Percentiles rank a stretch among this genome's conserved stretches.
Evolutionary conservation across 2,329 filamentous ascomycete genomes (phyloP).

Genomic region (Scolecobasidium constrictum): DNA sequence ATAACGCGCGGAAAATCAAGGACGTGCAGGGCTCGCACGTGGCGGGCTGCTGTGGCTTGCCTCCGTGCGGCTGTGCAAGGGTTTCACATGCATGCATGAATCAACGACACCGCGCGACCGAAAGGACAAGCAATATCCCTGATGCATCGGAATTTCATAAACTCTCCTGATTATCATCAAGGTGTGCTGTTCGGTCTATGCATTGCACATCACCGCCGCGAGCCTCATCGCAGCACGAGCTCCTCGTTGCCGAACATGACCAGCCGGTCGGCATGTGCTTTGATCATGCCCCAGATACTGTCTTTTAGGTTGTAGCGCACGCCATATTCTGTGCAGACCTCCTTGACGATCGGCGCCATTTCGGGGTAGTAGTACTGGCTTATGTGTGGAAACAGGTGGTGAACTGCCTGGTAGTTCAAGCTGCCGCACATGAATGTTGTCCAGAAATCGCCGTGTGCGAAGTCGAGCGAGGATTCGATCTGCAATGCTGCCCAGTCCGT

Average conservation of each 20-base stretch:
- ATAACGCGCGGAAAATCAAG: no score
- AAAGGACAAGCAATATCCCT: no score
- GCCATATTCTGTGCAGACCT: slow-evolving; percentile 3
- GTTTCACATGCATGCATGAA: no score
- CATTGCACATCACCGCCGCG: no score
- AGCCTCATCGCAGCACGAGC: slow-evolving; percentile 1
- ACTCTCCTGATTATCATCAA: no score
- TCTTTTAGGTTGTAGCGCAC: slow-evolving; percentile 9
- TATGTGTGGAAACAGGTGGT: slow-evolving; percentile 9
- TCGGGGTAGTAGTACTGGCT: slow-evolving; percentile 7
- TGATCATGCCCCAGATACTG: slow-evolving; percentile 8
- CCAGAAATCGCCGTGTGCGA: slow-evolving; percentile 4
- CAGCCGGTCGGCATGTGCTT: slow-evolving; percentile 4
- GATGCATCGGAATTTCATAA: no score
- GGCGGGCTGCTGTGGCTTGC: no score
- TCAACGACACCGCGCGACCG: no score
- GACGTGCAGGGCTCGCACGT: no score
- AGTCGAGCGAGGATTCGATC: slow-evolving; percentile 9
- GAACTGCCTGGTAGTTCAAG: slow-evolving; percentile 9
- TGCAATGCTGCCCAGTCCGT: slow-evolving; percentile 7
- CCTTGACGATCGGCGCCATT: slow-evolving; percentile 8
- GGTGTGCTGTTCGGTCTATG: no score
- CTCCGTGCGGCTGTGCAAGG: no score
- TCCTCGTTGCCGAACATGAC: slow-evolving; percentile 5
- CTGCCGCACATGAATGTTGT: slow-evolving; percentile 8